Evolutionary conservation across 2,329 filamentous ascomycete species (phyloP).

Genomic region (Ascocoryne sarcoides): DNA sequence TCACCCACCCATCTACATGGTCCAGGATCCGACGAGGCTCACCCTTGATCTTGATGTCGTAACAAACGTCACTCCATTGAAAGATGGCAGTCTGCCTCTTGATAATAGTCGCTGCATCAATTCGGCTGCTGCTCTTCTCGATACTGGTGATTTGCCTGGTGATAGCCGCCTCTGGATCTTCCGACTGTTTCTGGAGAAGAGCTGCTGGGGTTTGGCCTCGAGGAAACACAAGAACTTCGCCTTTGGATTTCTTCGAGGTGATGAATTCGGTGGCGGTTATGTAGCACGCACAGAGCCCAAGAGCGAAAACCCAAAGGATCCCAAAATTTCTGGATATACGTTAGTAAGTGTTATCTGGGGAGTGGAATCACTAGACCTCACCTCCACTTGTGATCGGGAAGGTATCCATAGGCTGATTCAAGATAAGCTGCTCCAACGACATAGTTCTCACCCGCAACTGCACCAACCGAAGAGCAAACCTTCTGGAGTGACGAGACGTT

Average conservation of each 20-base stretch:
- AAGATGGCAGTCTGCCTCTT: slow-evolving; percentile 24
- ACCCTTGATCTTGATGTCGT: slow-evolving; percentile 62
- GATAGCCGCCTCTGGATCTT: slow-evolving; percentile 12
- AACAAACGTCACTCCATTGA: slow-evolving; percentile 43
- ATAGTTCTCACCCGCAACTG: slow-evolving; percentile 39
- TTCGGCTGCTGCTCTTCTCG: slow-evolving; percentile 11
- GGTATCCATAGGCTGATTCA: slow-evolving; percentile 46
- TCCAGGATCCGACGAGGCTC: slow-evolving; percentile 57
- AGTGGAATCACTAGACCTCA: slow-evolving; percentile 2
- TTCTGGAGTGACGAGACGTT: slow-evolving; percentile 10
- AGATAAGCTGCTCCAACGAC: slow-evolving; percentile 54
- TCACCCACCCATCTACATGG: slow-evolving; percentile 62
- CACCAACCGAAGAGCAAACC: slow-evolving; percentile 52
- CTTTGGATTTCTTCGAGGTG: slow-evolving; percentile 62
- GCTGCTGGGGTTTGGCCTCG: slow-evolving; percentile 45
- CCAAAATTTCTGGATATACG: slow-evolving; percentile 48
- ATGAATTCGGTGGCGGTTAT: slow-evolving; percentile 55
- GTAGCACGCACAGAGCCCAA: slow-evolving; percentile 54
- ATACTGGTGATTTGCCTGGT: slow-evolving; percentile 3
- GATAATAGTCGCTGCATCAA: slow-evolving; percentile 15
- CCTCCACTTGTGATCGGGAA: slow-evolving; percentile 53
- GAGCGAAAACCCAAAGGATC: slow-evolving; percentile 55
- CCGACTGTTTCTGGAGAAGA: slow-evolving; percentile 8
- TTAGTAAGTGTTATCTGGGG: background rate
- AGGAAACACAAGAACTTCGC: slow-evolving; percentile 67